A percentile compares a stretch with the other conserved stretches of the same genome.
Conservation (phyloP, 78 protist genomes). For the Dictyostelium intermedium region DNA sequence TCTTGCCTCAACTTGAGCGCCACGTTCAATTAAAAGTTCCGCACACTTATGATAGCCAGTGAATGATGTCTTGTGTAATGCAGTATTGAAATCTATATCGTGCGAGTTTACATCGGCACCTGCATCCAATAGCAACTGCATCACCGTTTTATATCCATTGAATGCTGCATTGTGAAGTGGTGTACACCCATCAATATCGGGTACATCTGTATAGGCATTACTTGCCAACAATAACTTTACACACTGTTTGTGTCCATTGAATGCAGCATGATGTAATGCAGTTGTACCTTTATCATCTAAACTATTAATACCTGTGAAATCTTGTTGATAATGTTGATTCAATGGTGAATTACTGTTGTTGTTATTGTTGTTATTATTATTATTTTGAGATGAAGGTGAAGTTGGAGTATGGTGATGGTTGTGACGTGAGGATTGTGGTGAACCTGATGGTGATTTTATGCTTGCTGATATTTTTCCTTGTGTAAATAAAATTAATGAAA, state of each 20-base stretch:
- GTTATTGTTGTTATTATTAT: background rate
- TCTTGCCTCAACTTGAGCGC: slow-evolving; percentile 36
- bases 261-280: slow-evolving; percentile 81
- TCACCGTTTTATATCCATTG: slow-evolving; percentile 64
- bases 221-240: slow-evolving; percentile 56
- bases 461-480: slow-evolving; percentile 22
- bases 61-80: slow-evolving; percentile 62
- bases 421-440: background rate
- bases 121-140: slow-evolving; percentile 27
- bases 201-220: slow-evolving; percentile 47
- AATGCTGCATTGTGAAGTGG: slow-evolving; percentile 83
- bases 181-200: slow-evolving; percentile 75
- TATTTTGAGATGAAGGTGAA: background rate
- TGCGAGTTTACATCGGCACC: slow-evolving; percentile 56
- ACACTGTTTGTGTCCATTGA: slow-evolving; percentile 80
- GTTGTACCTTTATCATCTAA: slow-evolving; percentile 75
- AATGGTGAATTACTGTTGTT: background rate
- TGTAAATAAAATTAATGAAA: slow-evolving; percentile 39
- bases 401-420: background rate
- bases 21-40: slow-evolving; percentile 34
- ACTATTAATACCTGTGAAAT: slow-evolving; percentile 55
- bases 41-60: slow-evolving; percentile 77
- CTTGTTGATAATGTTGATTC: slow-evolving; percentile 16
- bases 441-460: background rate
- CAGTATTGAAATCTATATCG: slow-evolving; percentile 70